These are phyloP conservation scores for Prasinococcaceae sp. DNA, from an alignment of 139 green algal species.

Conservation along the genomic window DNA sequence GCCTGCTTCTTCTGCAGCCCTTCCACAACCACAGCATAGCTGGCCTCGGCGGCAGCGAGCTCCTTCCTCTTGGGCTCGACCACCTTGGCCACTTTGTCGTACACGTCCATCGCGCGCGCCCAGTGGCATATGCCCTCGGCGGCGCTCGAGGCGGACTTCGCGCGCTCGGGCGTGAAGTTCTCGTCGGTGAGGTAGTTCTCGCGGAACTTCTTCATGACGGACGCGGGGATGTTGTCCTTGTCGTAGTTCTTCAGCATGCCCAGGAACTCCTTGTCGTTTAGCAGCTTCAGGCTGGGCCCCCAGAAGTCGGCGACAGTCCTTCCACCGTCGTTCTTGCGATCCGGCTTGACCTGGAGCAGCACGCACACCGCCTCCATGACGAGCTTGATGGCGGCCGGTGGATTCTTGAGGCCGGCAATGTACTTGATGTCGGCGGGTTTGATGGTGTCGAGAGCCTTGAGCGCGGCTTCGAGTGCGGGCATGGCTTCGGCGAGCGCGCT, in stretches of 20 bases:
- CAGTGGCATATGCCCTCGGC: constrained; percentile 30
- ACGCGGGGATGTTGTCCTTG: constrained; percentile 27
- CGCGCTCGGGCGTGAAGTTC: constrained; percentile 27
- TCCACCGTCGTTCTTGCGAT: constrained; percentile 1
- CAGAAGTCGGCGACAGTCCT: constrained; percentile 28
- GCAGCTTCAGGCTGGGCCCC: constrained; percentile 12
- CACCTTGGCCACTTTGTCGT: constrained; percentile 29
- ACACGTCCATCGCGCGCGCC: constrained; percentile 26
- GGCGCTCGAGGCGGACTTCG: constrained; percentile 18
- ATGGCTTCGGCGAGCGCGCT: constrained; percentile 29
- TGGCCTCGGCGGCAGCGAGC: constrained; percentile 19
- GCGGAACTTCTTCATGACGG: constrained; percentile 25
- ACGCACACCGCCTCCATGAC: constrained; percentile 36
- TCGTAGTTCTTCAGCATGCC: constrained; percentile 25
- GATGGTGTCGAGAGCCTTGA: constrained; percentile 51
- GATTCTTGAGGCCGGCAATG: constrained; percentile 40
- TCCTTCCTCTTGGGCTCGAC: constrained; percentile 27
- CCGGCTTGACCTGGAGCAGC: constrained; percentile 21
- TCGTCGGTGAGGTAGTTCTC: constrained; percentile 18
- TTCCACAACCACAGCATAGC: constrained; percentile 25
- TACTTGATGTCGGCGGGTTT: constrained; percentile 48
- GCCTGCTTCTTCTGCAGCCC: constrained; percentile 26
- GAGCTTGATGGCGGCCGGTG: constrained; percentile 27
- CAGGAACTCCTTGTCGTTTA: constrained; percentile 21
- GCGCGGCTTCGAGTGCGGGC: constrained; percentile 25